Percentiles rank a stretch among this genome's conserved stretches.
These are phyloP conservation scores for Coix lacrymajobi DNA, from an alignment of 176 grass and related monocot genomes.

Conservation along the genomic window DNA sequence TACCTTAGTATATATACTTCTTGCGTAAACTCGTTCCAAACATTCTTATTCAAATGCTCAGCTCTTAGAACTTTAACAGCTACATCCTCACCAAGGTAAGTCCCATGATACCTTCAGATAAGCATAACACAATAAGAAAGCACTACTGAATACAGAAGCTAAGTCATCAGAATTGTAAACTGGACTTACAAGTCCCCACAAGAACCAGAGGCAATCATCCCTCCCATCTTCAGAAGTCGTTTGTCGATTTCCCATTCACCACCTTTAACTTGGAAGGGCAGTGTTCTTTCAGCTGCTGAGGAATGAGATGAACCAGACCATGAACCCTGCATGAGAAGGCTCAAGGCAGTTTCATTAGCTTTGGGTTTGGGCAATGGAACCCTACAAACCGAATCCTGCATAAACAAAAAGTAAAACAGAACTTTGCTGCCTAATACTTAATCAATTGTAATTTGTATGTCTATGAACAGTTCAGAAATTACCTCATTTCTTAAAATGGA, in stretches of 20 bases:
- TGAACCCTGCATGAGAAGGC: slow-evolving; percentile 64
- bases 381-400: background rate
- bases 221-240: slow-evolving; percentile 75
- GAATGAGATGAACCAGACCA: slow-evolving; percentile 99
- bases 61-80: slow-evolving; percentile 93
- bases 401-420: slow-evolving; percentile 14
- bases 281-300: slow-evolving; percentile 80
- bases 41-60: slow-evolving; percentile 86
- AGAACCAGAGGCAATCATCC: slow-evolving; percentile 85
- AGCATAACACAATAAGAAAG: slow-evolving; percentile 14
- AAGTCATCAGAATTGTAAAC: slow-evolving; percentile 40
- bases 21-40: slow-evolving; percentile 80
- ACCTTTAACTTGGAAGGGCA: slow-evolving; percentile 73
- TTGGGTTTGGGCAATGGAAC: slow-evolving; percentile 10
- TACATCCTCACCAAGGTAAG: slow-evolving; percentile 90
- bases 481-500: slow-evolving; percentile 95
- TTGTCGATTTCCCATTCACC: slow-evolving; percentile 94
- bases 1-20: slow-evolving; percentile 99
- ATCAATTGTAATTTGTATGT: background rate
- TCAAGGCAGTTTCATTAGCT: background rate
- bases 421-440: background rate
- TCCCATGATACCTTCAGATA: slow-evolving; percentile 82
- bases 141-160: slow-evolving; percentile 8
- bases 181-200: slow-evolving; percentile 91
- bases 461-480: slow-evolving; percentile 18